Conservation (phyloP, 148 eudicot species). For the Rheum nobile region DNA sequence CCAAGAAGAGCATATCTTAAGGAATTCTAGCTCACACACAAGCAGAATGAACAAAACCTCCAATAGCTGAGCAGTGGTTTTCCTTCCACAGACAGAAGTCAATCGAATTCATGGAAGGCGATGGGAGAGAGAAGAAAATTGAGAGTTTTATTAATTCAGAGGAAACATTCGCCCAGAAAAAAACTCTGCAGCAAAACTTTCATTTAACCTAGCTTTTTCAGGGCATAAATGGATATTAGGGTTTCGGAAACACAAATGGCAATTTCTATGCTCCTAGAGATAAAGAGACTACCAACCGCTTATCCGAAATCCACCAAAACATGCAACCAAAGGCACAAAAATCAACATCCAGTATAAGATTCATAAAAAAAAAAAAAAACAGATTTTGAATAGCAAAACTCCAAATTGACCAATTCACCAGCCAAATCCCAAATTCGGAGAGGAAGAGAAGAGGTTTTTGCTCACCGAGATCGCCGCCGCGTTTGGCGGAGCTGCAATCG, state of each 20-base stretch:
- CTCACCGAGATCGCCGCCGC: constrained; percentile 91
- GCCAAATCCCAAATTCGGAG: background rate
- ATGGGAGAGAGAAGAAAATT: background rate
- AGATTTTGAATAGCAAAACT: background rate
- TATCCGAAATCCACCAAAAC: background rate
- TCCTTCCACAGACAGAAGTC: background rate
- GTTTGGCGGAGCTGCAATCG: constrained; percentile 91
- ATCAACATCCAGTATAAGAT: background rate
- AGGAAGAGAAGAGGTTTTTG: background rate
- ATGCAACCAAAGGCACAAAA: background rate
- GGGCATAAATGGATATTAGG: background rate
- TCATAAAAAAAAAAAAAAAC: background rate
- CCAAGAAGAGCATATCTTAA: background rate
- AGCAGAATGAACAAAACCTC: background rate
- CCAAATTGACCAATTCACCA: background rate
- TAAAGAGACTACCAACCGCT: background rate
- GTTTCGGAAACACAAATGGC: background rate
- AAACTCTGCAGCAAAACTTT: background rate
- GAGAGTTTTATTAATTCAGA: background rate
- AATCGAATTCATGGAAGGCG: background rate
- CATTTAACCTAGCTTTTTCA: background rate
- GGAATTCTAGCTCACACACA: background rate
- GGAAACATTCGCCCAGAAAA: background rate
- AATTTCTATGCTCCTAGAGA: background rate
- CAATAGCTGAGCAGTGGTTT: background rate